A percentile compares a stretch with the other conserved stretches of the same genome.
phyloP scores from a whole-genome alignment of 306 rosid genomes.

The Comarum palustre region DNA sequence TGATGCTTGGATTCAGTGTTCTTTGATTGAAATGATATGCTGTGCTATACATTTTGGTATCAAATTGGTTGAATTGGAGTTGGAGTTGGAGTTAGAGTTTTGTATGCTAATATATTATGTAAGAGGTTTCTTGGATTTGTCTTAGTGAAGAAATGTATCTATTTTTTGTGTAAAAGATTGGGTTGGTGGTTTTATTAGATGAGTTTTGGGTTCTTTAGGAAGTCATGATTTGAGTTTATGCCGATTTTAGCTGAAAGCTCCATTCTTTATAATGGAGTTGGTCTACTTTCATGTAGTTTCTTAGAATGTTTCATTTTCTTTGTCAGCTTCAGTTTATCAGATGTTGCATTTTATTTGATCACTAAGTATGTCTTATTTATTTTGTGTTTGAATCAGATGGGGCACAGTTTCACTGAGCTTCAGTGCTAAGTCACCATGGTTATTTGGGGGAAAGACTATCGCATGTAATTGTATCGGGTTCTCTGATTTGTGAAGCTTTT shows the following conservation, averaged over 20 bases:
- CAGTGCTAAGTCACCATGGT: background rate
- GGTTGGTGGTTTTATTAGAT: background rate
- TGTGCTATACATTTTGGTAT: background rate
- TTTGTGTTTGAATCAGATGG: conserved; percentile 17
- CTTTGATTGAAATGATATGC: background rate
- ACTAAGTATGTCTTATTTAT: background rate
- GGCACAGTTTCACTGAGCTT: background rate
- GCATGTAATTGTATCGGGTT: background rate
- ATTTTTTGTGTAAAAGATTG: background rate
- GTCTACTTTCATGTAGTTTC: background rate
- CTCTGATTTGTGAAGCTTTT: background rate
- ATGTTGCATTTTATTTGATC: background rate
- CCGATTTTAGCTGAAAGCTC: background rate
- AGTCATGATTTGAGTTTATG: background rate
- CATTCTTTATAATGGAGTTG: background rate
- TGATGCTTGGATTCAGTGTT: background rate
- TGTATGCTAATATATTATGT: background rate
- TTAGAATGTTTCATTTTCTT: background rate
- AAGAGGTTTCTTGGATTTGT: background rate
- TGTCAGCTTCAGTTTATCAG: background rate
- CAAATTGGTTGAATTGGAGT: background rate
- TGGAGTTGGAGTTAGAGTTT: background rate
- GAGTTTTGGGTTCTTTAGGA: background rate
- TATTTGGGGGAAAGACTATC: background rate
- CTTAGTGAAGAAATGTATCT: background rate